A percentile compares a stretch with the other conserved stretches of the same genome.
Evolutionary conservation across 257 asterid species (phyloP).

Genomic region (Datura wrightii): DNA sequence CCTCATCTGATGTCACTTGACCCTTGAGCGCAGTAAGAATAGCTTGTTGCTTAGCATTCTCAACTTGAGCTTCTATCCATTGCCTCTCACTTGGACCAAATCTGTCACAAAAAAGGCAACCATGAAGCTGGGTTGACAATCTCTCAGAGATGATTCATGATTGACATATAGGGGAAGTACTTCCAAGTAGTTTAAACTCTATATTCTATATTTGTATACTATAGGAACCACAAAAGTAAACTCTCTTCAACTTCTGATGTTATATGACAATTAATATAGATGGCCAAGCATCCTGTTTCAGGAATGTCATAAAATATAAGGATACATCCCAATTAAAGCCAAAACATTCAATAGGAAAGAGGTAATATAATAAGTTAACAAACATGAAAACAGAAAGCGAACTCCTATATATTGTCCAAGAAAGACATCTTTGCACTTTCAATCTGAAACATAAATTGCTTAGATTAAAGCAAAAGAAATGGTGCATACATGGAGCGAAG

Average conservation of each 20-base stretch:
- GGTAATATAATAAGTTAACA: constrained; percentile 10
- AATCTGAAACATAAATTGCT: not conserved
- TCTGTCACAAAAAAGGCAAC: constrained; percentile 54
- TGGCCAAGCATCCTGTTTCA: not conserved
- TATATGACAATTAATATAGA: not conserved
- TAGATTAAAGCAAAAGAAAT: constrained; percentile 34
- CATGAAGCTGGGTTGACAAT: constrained; percentile 33
- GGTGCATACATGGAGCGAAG: constrained; percentile 89
- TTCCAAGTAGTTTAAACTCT: not conserved
- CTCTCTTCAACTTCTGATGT: not conserved
- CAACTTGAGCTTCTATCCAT: constrained; percentile 99
- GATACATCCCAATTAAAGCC: not conserved
- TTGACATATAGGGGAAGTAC: not conserved
- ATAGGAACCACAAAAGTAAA: constrained; percentile 1
- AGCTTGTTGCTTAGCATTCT: constrained; percentile 96
- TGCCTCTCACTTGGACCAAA: constrained; percentile 97
- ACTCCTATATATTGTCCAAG: not conserved
- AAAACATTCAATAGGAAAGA: not conserved
- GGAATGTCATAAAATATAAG: not conserved
- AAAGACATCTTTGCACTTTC: constrained; percentile 25
- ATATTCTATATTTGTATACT: not conserved
- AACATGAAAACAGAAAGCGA: not conserved
- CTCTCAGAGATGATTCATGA: not conserved
- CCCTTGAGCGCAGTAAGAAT: constrained; percentile 83
- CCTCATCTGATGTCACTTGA: constrained; percentile 98